Evolutionary conservation across 257 asterid genomes (phyloP).

Genomic region (Solanum bulbocastanum): DNA sequence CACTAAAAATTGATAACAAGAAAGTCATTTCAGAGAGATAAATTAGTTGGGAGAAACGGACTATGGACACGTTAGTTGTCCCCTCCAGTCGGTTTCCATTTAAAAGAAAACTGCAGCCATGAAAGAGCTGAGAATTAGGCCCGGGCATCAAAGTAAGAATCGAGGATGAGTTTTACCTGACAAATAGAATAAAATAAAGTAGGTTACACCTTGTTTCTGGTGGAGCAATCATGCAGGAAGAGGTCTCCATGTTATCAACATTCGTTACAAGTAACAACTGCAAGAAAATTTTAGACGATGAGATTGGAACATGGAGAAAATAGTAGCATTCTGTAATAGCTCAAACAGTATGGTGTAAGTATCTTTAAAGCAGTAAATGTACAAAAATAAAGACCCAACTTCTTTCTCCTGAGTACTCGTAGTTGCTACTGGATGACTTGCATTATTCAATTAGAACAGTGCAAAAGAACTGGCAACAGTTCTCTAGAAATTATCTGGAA

Average conservation of each 20-base stretch:
- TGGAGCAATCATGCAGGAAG: neutral
- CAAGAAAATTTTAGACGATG: neutral
- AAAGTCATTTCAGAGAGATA: neutral
- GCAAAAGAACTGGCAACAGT: neutral
- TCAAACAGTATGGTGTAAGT: neutral
- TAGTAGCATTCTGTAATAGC: neutral
- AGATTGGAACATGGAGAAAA: neutral
- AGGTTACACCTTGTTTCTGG: constrained; percentile 1
- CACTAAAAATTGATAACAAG: neutral
- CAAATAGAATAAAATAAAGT: neutral
- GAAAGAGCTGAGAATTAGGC: neutral
- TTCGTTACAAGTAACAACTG: neutral
- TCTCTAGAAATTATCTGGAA: neutral
- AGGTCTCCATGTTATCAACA: neutral
- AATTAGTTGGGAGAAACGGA: neutral
- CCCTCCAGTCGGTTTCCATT: constrained; percentile 3
- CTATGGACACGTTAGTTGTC: neutral
- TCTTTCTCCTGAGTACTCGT: neutral
- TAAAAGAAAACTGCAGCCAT: neutral
- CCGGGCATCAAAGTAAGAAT: neutral
- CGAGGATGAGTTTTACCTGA: neutral
- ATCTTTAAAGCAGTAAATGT: neutral
- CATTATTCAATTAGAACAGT: neutral
- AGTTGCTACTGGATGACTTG: neutral
- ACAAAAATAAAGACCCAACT: neutral